Conservation (phyloP, 805 yeast species). For the Kregervanrija delftensis region DNA sequence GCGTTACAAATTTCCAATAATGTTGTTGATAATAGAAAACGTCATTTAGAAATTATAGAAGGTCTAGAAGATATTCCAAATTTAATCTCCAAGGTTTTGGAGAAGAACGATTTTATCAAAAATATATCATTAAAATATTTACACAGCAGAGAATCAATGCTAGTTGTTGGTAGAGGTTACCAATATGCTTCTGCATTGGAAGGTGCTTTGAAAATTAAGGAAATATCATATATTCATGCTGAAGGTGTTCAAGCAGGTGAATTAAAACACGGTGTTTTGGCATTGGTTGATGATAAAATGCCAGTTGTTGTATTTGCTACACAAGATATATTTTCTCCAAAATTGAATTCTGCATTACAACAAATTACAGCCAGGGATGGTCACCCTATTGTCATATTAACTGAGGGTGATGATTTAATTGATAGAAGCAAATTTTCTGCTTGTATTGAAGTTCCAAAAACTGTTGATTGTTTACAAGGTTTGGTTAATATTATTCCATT, state of each 20-base stretch:
- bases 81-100: slow-evolving; percentile 74
- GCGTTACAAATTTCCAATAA: slow-evolving; percentile 94
- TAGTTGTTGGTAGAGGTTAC: slow-evolving; percentile 94
- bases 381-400: slow-evolving; percentile 88
- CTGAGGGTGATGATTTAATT: slow-evolving; percentile 67
- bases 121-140: slow-evolving; percentile 65
- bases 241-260: slow-evolving; percentile 99
- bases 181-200: slow-evolving; percentile 96
- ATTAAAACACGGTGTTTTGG: slow-evolving; percentile 96
- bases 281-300: slow-evolving; percentile 86
- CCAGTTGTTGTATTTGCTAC: slow-evolving; percentile 97
- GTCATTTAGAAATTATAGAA: slow-evolving; percentile 80
- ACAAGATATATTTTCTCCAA: slow-evolving; percentile 91
- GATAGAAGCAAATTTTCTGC: slow-evolving; percentile 51
- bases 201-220: slow-evolving; percentile 97
- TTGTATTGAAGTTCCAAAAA: slow-evolving; percentile 83
- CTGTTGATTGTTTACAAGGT: slow-evolving; percentile 98
- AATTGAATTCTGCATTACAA: slow-evolving; percentile 89
- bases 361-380: slow-evolving; percentile 98
- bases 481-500: slow-evolving; percentile 88
- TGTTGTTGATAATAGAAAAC: slow-evolving; percentile 62
- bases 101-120: slow-evolving; percentile 68
- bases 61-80: slow-evolving; percentile 80
- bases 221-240: slow-evolving; percentile 96
- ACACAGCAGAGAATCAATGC: slow-evolving; percentile 76